A percentile compares a stretch with the other conserved stretches of the same genome.
These are phyloP conservation scores for Leucocoprinus birnbaumii DNA, from an alignment of 768 basidiomycete genomes.

Conservation along the genomic window DNA sequence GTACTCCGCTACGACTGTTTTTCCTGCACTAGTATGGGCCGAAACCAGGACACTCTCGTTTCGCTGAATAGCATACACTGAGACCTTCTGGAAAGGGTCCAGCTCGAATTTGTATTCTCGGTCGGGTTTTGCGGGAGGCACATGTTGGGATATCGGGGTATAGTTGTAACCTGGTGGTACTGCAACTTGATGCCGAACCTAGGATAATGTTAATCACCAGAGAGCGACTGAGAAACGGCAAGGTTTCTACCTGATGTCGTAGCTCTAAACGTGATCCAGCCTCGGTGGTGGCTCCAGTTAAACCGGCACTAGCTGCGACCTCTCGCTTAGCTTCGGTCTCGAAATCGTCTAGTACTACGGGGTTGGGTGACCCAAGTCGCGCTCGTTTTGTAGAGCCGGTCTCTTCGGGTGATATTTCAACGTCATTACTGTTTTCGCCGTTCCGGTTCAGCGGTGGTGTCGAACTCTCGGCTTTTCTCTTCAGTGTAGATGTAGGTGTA, in stretches of 20 bases:
- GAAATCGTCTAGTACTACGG: conserved; percentile 89
- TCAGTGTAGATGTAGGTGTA: conserved; percentile 24
- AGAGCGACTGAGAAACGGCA: neutral
- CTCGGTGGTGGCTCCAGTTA: conserved; percentile 67
- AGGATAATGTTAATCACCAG: neutral
- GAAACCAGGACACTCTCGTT: conserved; percentile 98
- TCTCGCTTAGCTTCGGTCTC: conserved; percentile 93
- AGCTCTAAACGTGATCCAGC: conserved; percentile 71
- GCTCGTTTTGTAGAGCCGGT: conserved; percentile 54
- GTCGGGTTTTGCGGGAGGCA: conserved; percentile 88
- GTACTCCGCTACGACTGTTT: conserved; percentile 99
- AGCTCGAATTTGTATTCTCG: conserved; percentile 94
- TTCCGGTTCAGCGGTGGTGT: conserved; percentile 14
- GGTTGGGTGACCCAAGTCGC: conserved; percentile 60
- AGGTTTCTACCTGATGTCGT: conserved; percentile 62
- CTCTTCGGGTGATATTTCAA: conserved; percentile 19
- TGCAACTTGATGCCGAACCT: conserved; percentile 96
- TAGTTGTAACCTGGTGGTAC: conserved; percentile 92
- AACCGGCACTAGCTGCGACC: conserved; percentile 83
- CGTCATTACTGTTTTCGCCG: conserved; percentile 23
- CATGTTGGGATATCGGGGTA: conserved; percentile 84
- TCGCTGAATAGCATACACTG: conserved; percentile 91
- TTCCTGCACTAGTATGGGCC: conserved; percentile 98
- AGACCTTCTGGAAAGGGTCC: conserved; percentile 96
- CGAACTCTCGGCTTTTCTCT: conserved; percentile 39